Conservation (phyloP, 2,329 filamentous ascomycete species). For the Fusarium virguliforme region DNA sequence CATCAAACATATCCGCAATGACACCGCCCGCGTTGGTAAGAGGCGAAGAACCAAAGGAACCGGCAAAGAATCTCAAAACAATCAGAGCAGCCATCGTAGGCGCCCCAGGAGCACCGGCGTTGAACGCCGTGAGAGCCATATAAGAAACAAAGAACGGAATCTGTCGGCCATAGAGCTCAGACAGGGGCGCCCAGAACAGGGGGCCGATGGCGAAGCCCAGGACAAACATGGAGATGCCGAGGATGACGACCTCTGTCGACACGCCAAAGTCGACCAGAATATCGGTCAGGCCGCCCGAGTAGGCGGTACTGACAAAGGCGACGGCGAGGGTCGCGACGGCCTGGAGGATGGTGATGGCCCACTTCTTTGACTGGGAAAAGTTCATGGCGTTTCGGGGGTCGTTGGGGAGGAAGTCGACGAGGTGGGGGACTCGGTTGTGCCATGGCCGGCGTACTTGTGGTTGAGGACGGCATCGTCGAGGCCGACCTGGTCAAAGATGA, state of each 20-base stretch:
- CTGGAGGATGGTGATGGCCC: slow-evolving; percentile 75
- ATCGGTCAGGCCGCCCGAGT: slow-evolving; percentile 70
- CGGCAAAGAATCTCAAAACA: slow-evolving; percentile 79
- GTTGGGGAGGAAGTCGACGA: slow-evolving; percentile 77
- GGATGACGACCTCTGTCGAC: slow-evolving; percentile 67
- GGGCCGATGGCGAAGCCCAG: slow-evolving; percentile 75
- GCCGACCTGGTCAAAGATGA: slow-evolving; percentile 72
- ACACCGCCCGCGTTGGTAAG: slow-evolving; percentile 75
- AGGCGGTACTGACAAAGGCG: slow-evolving; percentile 79
- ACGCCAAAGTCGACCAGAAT: slow-evolving; percentile 71
- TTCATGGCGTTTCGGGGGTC: slow-evolving; percentile 79
- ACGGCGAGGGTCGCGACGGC: slow-evolving; percentile 79
- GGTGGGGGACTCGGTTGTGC: slow-evolving; percentile 77
- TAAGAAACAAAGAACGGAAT: slow-evolving; percentile 74
- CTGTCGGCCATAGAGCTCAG: slow-evolving; percentile 75
- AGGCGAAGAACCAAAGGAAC: slow-evolving; percentile 74
- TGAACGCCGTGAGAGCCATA: slow-evolving; percentile 72
- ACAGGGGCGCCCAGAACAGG: slow-evolving; percentile 76
- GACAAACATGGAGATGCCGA: slow-evolving; percentile 77
- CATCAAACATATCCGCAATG: slow-evolving; percentile 75
- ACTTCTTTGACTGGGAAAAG: slow-evolving; percentile 73
- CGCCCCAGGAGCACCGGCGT: slow-evolving; percentile 71
- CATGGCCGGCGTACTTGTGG: slow-evolving; percentile 71
- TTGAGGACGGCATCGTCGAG: slow-evolving; percentile 71
- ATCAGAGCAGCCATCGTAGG: slow-evolving; percentile 73